Evolutionary conservation across 768 basidiomycete genomes (phyloP), one percentile per base, ranked within the genome.

Genomic region (Chalciporus piperatus): DNA sequence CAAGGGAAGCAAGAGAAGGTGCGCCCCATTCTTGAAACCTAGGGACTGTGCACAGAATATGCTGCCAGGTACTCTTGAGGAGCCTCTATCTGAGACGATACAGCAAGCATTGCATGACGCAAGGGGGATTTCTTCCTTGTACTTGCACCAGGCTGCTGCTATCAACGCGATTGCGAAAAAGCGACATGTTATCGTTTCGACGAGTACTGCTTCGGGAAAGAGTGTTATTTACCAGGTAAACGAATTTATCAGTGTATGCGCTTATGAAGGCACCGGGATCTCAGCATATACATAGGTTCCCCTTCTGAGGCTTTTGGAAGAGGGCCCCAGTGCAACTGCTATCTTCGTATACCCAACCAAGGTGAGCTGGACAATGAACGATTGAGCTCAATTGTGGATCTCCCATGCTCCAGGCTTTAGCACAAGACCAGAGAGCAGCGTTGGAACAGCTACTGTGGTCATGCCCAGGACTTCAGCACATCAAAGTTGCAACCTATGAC

Each of bases 321-420:
- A 77, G 20, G 78, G 92, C 60, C 62, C 64, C 1, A 62, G 69
- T 13, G 66, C 86, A 10, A 94, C 85, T 0, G 89, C 89, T 0
- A 78, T 96, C 35, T 87, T 92, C 61, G 80, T 96, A 32, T 96
- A 92, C 60, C 92, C 92, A 2, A 96, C 92, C 1, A 96, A 96
- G 72, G 89, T 80, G 45, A 35, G 62, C 37, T 20, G 9, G 16
- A 37, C 41, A 38, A 13, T 19, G 16, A 22, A 16, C 13, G 13
- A n/a, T 1, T 22, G 10, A 16, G 2, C 7, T 17, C 38, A 6
- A 42, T 32, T 38, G 19, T 16, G 19, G 17, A 48, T 37, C 30
- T 27, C 45, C n/a, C 20, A 11, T 54, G 14, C 27, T 44, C 7
- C 41, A 92, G 87, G 92, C 92, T 14, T 73, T 96, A 37, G 92